phyloP scores from a whole-genome alignment of 169 alveolate genomes.

The Eimeria praecox region DNA sequence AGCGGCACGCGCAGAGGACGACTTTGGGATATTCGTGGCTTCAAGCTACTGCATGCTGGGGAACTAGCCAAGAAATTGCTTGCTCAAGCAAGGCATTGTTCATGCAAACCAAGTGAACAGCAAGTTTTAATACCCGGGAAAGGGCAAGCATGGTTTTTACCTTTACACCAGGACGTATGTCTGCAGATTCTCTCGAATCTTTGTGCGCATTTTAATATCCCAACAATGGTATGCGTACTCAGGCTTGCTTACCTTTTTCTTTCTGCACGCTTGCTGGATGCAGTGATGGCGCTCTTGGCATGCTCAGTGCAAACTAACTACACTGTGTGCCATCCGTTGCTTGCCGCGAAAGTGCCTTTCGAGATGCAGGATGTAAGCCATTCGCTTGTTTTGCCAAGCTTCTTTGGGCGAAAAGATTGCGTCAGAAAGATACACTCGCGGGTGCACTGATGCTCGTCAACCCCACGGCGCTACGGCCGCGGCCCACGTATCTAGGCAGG shows the following conservation, averaged over 20 bases:
- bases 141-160: neutral
- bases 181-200: neutral
- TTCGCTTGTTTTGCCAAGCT: neutral
- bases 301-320: neutral
- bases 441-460: too few species aligned
- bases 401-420: neutral
- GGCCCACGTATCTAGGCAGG: neutral
- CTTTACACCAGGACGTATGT: neutral
- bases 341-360: neutral
- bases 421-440: neutral
- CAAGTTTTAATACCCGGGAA: too few species aligned
- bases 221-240: neutral
- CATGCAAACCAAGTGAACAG: too few species aligned
- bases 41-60: too few species aligned
- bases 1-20: neutral
- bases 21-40: neutral
- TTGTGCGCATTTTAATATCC: neutral
- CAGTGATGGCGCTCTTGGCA: neutral
- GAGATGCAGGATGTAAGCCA: slow-evolving; percentile 1
- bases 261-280: neutral
- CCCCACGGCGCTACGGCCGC: neutral
- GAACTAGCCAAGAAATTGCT: too few species aligned
- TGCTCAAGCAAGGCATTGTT: too few species aligned
- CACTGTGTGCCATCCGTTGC: neutral
- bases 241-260: neutral